Evolutionary conservation across 176 grass and related monocot species (phyloP).

Genomic region (Zoysia pacifica): DNA sequence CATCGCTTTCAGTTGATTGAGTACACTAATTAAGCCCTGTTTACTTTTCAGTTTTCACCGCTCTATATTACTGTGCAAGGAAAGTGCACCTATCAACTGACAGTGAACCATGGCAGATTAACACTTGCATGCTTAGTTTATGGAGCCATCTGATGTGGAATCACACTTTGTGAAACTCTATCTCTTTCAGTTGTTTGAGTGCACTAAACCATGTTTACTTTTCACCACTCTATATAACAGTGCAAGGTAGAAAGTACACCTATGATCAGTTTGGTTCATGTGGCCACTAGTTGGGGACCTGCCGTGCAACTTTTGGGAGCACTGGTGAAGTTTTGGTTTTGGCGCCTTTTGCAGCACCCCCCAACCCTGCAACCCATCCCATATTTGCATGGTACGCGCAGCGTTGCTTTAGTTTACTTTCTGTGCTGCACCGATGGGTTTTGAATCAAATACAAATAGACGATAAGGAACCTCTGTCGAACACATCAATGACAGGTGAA

Average conservation of each 20-base stretch:
- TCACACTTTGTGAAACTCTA: slow-evolving; percentile 25
- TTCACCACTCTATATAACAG: not conserved
- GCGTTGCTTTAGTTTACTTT: slow-evolving; percentile 35
- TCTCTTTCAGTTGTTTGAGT: slow-evolving; percentile 21
- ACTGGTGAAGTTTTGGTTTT: slow-evolving; percentile 13
- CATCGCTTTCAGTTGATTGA: slow-evolving; percentile 22
- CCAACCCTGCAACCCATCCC: too few relatives aligned
- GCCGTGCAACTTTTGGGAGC: slow-evolving; percentile 16
- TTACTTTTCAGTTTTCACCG: not conserved
- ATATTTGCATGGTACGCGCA: not conserved
- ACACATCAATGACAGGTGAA: slow-evolving; percentile 24
- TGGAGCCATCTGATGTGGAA: slow-evolving; percentile 46
- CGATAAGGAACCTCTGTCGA: not conserved
- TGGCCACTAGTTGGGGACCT: slow-evolving; percentile 7
- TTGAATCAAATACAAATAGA: not conserved
- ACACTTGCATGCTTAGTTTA: slow-evolving; percentile 27
- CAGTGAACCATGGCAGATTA: slow-evolving; percentile 4
- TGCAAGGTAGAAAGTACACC: not conserved
- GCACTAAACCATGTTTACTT: not conserved
- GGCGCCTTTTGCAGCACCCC: not conserved
- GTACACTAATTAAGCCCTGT: not conserved
- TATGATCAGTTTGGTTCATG: not conserved
- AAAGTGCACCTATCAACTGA: slow-evolving; percentile 15
- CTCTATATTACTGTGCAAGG: not conserved
- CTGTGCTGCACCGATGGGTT: not conserved